Evolutionary conservation across 176 grass and related monocot genomes (phyloP).

Genomic region (Chloris gayana): DNA sequence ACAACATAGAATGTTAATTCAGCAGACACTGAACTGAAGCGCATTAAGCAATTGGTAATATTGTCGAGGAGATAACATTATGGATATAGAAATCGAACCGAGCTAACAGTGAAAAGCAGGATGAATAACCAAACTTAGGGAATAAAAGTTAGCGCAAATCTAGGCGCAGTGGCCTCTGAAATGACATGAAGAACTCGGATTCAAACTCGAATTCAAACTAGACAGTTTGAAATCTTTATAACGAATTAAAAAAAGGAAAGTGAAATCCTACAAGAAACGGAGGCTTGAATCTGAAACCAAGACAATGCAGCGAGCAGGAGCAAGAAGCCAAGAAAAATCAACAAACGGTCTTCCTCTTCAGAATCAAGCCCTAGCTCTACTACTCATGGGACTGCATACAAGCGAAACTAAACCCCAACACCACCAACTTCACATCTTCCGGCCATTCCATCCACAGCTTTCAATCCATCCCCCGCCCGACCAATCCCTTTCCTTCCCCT

Average conservation of each 20-base stretch:
- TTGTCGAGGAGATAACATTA: background rate
- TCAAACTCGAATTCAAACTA: slow-evolving; percentile 10
- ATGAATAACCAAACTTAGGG: background rate
- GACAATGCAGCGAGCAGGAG: slow-evolving; percentile 24
- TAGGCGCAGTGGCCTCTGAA: background rate
- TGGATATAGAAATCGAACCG: background rate
- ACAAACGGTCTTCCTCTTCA: background rate
- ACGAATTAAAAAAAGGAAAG: background rate
- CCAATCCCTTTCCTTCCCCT: background rate
- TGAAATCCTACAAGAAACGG: slow-evolving; percentile 16
- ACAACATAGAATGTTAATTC: background rate
- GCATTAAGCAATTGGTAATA: slow-evolving; percentile 25
- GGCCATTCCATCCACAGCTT: background rate
- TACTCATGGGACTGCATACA: background rate
- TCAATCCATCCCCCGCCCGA: background rate
- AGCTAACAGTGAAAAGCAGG: background rate
- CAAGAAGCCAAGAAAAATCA: background rate
- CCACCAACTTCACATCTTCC: slow-evolving; percentile 8
- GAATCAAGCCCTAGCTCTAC: background rate
- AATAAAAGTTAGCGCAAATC: slow-evolving; percentile 1
- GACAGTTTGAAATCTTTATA: background rate
- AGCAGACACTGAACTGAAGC: background rate
- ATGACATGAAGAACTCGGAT: background rate
- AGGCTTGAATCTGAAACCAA: slow-evolving; percentile 35
- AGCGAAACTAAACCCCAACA: slow-evolving; percentile 27